phyloP scores from a whole-genome alignment of 1,284 basidiomycete species.

The Cutaneotrichosporon sp. region DNA sequence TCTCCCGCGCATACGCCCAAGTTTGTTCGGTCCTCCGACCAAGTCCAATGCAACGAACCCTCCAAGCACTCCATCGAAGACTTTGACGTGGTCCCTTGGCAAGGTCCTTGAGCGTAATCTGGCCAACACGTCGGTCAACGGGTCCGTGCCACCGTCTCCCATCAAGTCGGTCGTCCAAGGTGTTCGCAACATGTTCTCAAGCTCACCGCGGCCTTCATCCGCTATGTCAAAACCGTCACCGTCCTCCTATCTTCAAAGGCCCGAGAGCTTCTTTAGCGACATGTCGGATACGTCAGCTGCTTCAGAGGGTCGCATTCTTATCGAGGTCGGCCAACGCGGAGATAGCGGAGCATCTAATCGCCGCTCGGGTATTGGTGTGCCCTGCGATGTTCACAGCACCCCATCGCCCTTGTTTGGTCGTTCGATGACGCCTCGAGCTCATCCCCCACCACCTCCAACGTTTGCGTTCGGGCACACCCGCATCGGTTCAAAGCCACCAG shows the following conservation, averaged over 20 bases:
- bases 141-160: neutral
- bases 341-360: too few relatives aligned
- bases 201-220: conserved; percentile 10
- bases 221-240: neutral
- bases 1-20: conserved; percentile 24
- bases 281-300: neutral
- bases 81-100: neutral
- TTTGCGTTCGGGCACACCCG: neutral
- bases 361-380: neutral
- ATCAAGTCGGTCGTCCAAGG: conserved; percentile 32
- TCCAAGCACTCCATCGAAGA: neutral
- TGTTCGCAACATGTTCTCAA: conserved; percentile 37
- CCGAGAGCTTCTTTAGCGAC: neutral
- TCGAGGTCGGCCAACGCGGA: neutral
- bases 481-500: conserved; percentile 11
- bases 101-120: neutral
- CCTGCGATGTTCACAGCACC: neutral
- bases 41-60: too few relatives aligned
- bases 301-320: neutral
- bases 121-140: neutral
- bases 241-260: neutral
- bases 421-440: neutral
- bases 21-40: conserved; percentile 17
- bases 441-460: neutral
- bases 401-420: neutral